Conservation (phyloP, 345 rosid species). For the Litchi chinensis region DNA sequence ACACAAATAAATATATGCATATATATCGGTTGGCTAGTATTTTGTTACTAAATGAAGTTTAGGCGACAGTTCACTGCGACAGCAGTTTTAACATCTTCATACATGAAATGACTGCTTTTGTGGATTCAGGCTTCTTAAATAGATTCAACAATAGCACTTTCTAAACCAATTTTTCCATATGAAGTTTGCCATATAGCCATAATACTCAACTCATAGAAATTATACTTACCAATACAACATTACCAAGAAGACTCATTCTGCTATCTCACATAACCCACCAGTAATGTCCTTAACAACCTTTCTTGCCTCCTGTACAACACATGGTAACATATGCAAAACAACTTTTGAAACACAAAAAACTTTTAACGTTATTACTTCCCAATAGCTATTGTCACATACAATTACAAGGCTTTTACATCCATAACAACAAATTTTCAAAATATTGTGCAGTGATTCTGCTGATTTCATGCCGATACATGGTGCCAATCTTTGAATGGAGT, state of each 20-base stretch:
- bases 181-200: too few species aligned
- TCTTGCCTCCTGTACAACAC: not conserved
- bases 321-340: not conserved
- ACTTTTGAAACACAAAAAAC: not conserved
- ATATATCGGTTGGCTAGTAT: too few species aligned
- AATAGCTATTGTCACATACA: not conserved
- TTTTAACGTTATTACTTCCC: not conserved
- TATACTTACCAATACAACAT: too few species aligned
- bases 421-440: not conserved
- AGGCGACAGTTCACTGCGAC: too few species aligned
- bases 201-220: too few species aligned
- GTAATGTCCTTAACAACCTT: not conserved
- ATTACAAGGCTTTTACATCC: not conserved
- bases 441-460: conserved; percentile 86
- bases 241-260: too few species aligned
- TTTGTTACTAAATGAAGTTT: too few species aligned
- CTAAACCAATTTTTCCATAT: too few species aligned
- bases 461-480: conserved; percentile 80
- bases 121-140: not conserved
- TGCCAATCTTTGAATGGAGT: conserved; percentile 84
- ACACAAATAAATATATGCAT: too few species aligned
- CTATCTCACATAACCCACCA: not conserved
- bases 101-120: not conserved
- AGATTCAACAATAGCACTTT: not conserved
- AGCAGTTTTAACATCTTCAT: too few species aligned